phyloP scores from a whole-genome alignment of 805 yeast genomes.

The Candida schatavii region DNA sequence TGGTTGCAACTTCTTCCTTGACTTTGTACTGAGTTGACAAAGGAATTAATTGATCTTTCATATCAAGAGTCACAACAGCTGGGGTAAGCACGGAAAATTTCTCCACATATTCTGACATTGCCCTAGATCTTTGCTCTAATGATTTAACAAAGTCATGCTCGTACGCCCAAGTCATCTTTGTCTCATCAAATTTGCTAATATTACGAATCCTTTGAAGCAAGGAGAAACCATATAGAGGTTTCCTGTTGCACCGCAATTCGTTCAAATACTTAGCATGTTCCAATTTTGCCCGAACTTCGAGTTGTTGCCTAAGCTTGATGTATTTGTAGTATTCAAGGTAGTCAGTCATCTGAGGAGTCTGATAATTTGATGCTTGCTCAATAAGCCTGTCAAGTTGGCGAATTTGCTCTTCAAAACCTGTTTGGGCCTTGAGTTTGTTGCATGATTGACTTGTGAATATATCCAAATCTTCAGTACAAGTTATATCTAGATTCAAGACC shows the following conservation, averaged over 20 bases:
- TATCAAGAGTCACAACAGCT: conserved; percentile 71
- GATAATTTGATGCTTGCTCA: conserved; percentile 16
- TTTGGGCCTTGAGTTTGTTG: conserved; percentile 45
- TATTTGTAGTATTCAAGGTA: conserved; percentile 60
- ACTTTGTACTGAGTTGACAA: conserved; percentile 29
- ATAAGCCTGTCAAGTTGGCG: conserved; percentile 38
- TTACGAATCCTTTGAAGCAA: conserved; percentile 33
- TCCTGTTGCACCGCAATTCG: conserved; percentile 56
- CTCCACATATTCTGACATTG: conserved; percentile 54
- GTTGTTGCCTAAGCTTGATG: conserved; percentile 50
- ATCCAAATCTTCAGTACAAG: conserved; percentile 43
- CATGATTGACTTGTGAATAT: conserved; percentile 47
- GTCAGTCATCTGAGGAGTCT: conserved; percentile 25
- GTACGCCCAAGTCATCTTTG: conserved; percentile 12
- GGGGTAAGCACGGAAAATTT: conserved; percentile 89
- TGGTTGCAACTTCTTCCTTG: conserved; percentile 26
- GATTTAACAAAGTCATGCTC: conserved; percentile 18
- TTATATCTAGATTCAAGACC: conserved; percentile 60
- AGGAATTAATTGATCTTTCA: conserved; percentile 53
- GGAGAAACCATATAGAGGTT: conserved; percentile 69
- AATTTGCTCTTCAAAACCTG: conserved; percentile 43
- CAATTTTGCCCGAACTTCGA: conserved; percentile 49
- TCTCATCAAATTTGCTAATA: background rate
- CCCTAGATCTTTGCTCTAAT: conserved; percentile 25
- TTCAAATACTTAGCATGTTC: conserved; percentile 63